Evolutionary conservation across 2,329 filamentous ascomycete genomes (phyloP).

Genomic region (Fusarium temperatum): DNA sequence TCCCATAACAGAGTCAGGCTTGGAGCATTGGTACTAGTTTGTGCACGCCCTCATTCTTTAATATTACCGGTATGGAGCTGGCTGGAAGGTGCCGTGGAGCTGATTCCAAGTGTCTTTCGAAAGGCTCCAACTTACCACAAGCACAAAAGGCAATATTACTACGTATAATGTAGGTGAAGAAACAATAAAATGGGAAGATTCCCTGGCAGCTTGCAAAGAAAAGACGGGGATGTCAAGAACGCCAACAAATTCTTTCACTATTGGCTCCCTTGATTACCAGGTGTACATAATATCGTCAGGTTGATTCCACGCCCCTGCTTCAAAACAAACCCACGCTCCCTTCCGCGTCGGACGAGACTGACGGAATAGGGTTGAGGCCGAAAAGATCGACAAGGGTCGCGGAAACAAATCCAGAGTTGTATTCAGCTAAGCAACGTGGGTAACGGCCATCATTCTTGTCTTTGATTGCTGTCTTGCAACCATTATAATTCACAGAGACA

Average conservation of each 20-base stretch:
- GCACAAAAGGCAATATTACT: constrained; percentile 15
- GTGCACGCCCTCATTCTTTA: constrained; percentile 14
- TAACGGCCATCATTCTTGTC: constrained; percentile 25
- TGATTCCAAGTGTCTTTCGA: constrained; percentile 16
- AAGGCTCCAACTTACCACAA: constrained; percentile 27
- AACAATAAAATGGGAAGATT: constrained; percentile 20
- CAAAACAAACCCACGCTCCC: constrained; percentile 32
- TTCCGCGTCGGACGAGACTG: constrained; percentile 39
- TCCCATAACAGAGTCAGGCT: constrained; percentile 12
- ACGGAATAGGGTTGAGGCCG: constrained; percentile 37
- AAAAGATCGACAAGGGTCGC: constrained; percentile 33
- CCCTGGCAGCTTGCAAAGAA: constrained; percentile 14
- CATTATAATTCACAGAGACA: constrained; percentile 22
- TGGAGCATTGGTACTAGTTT: constrained; percentile 18
- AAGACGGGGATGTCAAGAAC: constrained; percentile 32
- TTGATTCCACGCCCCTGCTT: constrained; percentile 36
- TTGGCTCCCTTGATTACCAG: constrained; percentile 32
- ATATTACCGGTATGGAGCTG: constrained; percentile 24
- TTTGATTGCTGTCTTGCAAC: constrained; percentile 30
- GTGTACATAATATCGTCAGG: constrained; percentile 10
- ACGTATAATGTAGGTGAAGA: constrained; percentile 2
- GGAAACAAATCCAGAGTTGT: constrained; percentile 39
- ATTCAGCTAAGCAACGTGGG: constrained; percentile 29
- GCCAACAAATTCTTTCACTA: constrained; percentile 20
- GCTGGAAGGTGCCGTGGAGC: constrained; percentile 21